Evolutionary conservation across 495 filamentous ascomycete genomes (phyloP), one percentile per base, ranked within the genome.

Genomic region (Poronia punctata): DNA sequence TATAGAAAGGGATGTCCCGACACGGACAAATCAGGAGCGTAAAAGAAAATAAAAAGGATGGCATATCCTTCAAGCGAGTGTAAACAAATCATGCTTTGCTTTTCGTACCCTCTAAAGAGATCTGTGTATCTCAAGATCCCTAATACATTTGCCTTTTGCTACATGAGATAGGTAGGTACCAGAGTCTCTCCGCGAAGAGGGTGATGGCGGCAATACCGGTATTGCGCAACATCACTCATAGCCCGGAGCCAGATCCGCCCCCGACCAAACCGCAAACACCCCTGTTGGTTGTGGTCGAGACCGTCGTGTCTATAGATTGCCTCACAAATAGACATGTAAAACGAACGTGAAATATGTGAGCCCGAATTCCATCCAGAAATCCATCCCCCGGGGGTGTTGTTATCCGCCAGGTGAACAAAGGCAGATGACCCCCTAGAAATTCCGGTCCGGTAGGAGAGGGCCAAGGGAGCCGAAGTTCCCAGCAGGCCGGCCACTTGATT

Each of bases 221-320:
- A 42, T 45, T 42, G 28, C 27, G 28, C 39, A 54, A 48, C 44
- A 43, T 49, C 40, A 43, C 51, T 43, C 31, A 31, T 23, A 23
- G 21, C 22, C 27, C 34, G 23, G 27, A 45, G 22, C 34, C 35
- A 32, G 15, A 38, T 18, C 27, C 42, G 26, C 21, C 33, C 19
- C 38, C 34, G 28, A 45, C 35, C 21, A 33, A n/a, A 20, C 16
- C 31, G 35, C 35, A 38, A 38, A 31, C 33, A 43, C 26, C 42
- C 42, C 27, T 33, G 37, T 45, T 38, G 26, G 42, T 45, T 35
- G 35, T 45, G 28, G 32, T 30, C 25, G 20, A 43, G 33, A 45
- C n/a, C 37, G 28, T 45, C 35, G 28, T 46, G 35, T 58, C 48
- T 56, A 58, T 49, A 49, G 40, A 49, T 45, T 29, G 55, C 31